Percentiles rank a stretch among this genome's conserved stretches.
phyloP scores from a whole-genome alignment of 1,139 yeast species.

The Martiniozyma asiatica region DNA sequence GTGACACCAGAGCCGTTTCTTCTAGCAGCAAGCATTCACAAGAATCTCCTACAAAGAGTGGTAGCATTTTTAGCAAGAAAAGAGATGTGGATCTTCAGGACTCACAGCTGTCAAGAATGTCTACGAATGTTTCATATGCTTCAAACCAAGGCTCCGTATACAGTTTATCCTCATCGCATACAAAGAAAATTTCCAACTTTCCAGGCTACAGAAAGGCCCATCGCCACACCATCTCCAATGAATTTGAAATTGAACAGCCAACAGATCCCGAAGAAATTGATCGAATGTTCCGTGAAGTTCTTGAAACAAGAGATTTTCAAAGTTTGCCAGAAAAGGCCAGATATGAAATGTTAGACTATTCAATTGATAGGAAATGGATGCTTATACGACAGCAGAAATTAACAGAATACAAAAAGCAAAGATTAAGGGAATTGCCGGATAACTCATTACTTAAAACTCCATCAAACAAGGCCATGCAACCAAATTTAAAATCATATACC shows the following conservation, averaged over 20 bases:
- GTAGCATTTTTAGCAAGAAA: constrained; percentile 1
- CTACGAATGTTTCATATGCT: constrained; percentile 15
- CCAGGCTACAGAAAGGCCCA: constrained; percentile 19
- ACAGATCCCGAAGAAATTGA: constrained; percentile 49
- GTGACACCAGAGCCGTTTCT: background rate
- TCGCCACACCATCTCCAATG: constrained; percentile 24
- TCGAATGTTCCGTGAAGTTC: constrained; percentile 50
- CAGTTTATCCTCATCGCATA: constrained; percentile 18
- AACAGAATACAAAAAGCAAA: constrained; percentile 54
- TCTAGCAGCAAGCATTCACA: background rate
- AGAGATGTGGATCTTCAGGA: constrained; percentile 7
- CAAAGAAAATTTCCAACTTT: constrained; percentile 16
- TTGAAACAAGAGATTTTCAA: constrained; percentile 76
- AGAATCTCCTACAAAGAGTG: constrained; percentile 3
- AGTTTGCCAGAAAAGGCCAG: constrained; percentile 70
- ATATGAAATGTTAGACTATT: constrained; percentile 65
- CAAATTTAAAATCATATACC: constrained; percentile 7
- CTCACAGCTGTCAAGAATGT: constrained; percentile 16
- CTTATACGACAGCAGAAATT: constrained; percentile 78
- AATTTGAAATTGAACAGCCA: constrained; percentile 43
- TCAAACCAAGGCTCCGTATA: constrained; percentile 13
- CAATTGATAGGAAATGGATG: constrained; percentile 81
- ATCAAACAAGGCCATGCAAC: constrained; percentile 5
- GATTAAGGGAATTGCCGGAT: constrained; percentile 24
- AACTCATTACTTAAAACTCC: constrained; percentile 4